Conservation (phyloP, 805 yeast genomes). For the Ogataea minuta region DNA sequence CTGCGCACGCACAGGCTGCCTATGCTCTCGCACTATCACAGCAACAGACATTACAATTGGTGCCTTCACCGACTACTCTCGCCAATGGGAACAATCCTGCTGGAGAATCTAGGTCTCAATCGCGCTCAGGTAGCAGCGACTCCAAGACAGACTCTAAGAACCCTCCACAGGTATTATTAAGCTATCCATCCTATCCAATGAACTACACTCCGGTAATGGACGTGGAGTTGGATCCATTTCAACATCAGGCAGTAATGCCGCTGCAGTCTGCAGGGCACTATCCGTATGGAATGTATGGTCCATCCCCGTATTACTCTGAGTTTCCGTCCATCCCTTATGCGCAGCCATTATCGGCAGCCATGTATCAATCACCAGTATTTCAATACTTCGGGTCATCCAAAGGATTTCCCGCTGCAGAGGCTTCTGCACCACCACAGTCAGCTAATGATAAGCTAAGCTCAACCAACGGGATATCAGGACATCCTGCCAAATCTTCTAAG, state of each 20-base stretch:
- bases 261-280: constrained; percentile 20
- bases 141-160: constrained; percentile 8
- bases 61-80: constrained; percentile 19
- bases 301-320: constrained; percentile 22
- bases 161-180: constrained; percentile 17
- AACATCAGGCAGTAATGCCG: constrained; percentile 16
- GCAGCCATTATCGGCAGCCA: constrained; percentile 17
- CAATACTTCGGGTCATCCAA: constrained; percentile 14
- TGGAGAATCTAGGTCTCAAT: constrained; percentile 9
- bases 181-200: constrained; percentile 15
- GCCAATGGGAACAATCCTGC: constrained; percentile 13
- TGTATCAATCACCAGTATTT: constrained; percentile 16
- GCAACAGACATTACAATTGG: constrained; percentile 14
- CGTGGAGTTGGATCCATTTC: constrained; percentile 17
- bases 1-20: constrained; percentile 17
- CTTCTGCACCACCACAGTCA: constrained; percentile 11
- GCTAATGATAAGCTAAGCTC: constrained; percentile 1
- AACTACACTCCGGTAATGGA: constrained; percentile 18
- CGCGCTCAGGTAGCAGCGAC: constrained; percentile 12
- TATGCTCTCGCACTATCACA: constrained; percentile 13
- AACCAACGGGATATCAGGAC: not conserved
- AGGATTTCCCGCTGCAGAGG: constrained; percentile 19
- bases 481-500: constrained; percentile 8
- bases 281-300: constrained; percentile 22
- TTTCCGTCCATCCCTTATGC: constrained; percentile 14